Percentiles rank a stretch among this genome's conserved stretches.
Evolutionary conservation across 2,329 filamentous ascomycete species (phyloP).

Genomic region (Fusarium humuli): DNA sequence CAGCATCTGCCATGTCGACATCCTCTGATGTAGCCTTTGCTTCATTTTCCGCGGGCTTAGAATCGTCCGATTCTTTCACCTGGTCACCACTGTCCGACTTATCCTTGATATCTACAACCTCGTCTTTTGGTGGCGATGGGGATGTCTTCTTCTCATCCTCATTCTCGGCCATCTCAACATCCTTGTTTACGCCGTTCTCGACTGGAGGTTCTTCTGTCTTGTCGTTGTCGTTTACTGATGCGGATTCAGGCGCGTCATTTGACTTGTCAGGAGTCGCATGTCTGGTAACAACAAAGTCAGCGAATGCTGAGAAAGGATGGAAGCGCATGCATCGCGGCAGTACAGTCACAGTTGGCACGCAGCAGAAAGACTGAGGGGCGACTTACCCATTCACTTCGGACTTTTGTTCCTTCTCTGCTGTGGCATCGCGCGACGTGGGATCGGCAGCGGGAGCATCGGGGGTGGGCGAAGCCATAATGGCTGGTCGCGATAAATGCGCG

Average conservation of each 20-base stretch:
- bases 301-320: slow-evolving; percentile 20
- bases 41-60: slow-evolving; percentile 9
- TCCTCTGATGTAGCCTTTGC: slow-evolving; percentile 15
- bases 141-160: slow-evolving; percentile 27
- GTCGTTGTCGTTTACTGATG: slow-evolving; percentile 44
- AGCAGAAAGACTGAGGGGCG: slow-evolving; percentile 15
- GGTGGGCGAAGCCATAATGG: slow-evolving; percentile 65
- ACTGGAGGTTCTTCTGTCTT: slow-evolving; percentile 36
- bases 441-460: slow-evolving; percentile 56
- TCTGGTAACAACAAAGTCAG: slow-evolving; percentile 46
- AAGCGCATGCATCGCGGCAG: slow-evolving; percentile 16
- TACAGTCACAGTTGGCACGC: slow-evolving; percentile 14
- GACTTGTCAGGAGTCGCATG: slow-evolving; percentile 44
- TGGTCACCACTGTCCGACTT: slow-evolving; percentile 32
- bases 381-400: slow-evolving; percentile 56
- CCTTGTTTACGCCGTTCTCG: slow-evolving; percentile 45
- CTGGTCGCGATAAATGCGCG: slow-evolving; percentile 56
- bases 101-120: slow-evolving; percentile 20
- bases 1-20: slow-evolving; percentile 33
- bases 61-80: slow-evolving; percentile 11
- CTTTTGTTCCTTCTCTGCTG: slow-evolving; percentile 48
- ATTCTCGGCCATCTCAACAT: slow-evolving; percentile 40
- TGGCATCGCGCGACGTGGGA: slow-evolving; percentile 58
- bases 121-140: slow-evolving; percentile 5
- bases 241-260: slow-evolving; percentile 39